A percentile compares a stretch with the other conserved stretches of the same genome.
phyloP scores from a whole-genome alignment of 306 rosid genomes.

The Medicago arabica region DNA sequence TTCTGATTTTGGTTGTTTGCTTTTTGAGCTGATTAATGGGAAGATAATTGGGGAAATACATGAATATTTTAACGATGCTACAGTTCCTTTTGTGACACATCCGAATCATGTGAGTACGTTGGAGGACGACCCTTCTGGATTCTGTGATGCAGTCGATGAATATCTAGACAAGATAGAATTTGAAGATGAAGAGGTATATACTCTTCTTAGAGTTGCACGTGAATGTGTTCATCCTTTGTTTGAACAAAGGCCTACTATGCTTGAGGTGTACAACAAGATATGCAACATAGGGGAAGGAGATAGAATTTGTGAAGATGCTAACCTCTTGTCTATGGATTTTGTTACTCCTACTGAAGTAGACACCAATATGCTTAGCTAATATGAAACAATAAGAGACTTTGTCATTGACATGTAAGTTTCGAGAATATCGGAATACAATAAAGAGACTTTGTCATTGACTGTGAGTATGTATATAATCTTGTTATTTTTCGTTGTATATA shows the following conservation, averaged over 20 bases:
- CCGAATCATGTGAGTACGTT: background rate
- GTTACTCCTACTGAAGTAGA: background rate
- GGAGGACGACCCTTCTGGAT: background rate
- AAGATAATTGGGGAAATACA: conserved; percentile 6
- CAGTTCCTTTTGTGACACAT: background rate
- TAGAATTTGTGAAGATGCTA: background rate
- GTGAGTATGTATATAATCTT: too few species aligned
- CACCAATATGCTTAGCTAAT: too few species aligned
- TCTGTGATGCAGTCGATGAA: conserved; percentile 18
- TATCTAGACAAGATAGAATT: conserved; percentile 17
- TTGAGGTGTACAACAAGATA: background rate
- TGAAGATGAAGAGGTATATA: conserved; percentile 37
- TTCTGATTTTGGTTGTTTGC: conserved; percentile 38
- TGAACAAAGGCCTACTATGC: background rate
- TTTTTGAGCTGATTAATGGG: conserved; percentile 42
- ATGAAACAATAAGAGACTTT: too few species aligned
- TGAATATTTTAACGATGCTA: background rate
- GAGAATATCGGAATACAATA: too few species aligned
- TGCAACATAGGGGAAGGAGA: background rate
- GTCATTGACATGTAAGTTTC: too few species aligned
- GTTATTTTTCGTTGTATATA: too few species aligned
- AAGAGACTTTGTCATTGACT: too few species aligned
- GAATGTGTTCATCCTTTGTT: conserved; percentile 36
- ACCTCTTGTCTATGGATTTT: background rate
- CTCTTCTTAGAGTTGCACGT: conserved; percentile 35